phyloP scores from a whole-genome alignment of 169 alveolate genomes.

The Cryptosporidium bovis region DNA sequence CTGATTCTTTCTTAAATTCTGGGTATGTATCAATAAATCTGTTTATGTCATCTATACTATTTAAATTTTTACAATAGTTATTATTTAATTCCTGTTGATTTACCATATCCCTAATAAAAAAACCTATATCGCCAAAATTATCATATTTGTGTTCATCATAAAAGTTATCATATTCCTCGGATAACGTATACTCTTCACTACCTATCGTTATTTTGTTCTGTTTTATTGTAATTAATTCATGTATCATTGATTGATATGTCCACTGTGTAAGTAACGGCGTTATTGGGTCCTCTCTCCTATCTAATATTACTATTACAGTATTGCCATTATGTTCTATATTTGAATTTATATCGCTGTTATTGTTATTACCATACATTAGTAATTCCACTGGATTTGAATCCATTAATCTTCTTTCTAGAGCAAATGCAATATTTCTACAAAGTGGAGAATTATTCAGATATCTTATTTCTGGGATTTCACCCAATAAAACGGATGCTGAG shows the following conservation, averaged over 20 bases:
- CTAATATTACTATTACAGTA: constrained; percentile 87
- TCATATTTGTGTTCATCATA: constrained; percentile 88
- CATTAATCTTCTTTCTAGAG: constrained; percentile 79
- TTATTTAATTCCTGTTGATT: constrained; percentile 79
- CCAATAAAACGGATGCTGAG: constrained; percentile 79
- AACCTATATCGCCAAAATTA: constrained; percentile 94
- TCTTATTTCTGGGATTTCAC: constrained; percentile 85
- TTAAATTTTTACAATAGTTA: constrained; percentile 77
- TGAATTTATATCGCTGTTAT: constrained; percentile 19
- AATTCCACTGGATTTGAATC: constrained; percentile 83
- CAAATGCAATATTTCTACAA: constrained; percentile 82
- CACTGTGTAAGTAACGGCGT: constrained; percentile 96
- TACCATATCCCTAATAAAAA: constrained; percentile 87
- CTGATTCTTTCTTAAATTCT: constrained; percentile 89
- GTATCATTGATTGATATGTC: constrained; percentile 98
- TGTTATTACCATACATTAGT: constrained; percentile 72
- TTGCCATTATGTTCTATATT: constrained; percentile 56
- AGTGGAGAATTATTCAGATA: constrained; percentile 80
- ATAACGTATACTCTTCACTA: constrained; percentile 83
- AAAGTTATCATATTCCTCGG: constrained; percentile 91
- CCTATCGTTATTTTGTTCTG: constrained; percentile 88
- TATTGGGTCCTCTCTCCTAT: constrained; percentile 96
- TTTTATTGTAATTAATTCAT: constrained; percentile 91
- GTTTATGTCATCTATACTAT: constrained; percentile 92
- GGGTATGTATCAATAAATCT: constrained; percentile 91